Base-by-base conservation (phyloP, 2,329 filamentous ascomycete species). In the Tolypocladium sp. region DNA sequence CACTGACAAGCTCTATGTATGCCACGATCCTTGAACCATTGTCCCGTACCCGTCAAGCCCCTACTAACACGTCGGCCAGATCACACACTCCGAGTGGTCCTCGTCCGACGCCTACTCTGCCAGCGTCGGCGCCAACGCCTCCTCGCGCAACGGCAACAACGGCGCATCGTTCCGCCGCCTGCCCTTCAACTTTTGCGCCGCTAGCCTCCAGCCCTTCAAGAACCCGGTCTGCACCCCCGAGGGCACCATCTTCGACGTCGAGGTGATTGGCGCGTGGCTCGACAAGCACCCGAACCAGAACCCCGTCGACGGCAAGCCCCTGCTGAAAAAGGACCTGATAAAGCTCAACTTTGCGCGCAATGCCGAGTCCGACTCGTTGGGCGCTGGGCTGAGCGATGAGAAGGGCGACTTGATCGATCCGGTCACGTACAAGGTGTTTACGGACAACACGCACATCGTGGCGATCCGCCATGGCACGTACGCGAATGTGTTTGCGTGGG, bases 81-180 rank as follows among this genome's bases (percentile, higher is more conserved):
- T 99, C 70, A 99, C 94, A 58, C 95, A 99, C 77, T 95, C 91
- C 46, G 94, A 99, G 80, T 99, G 94, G 94, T 88, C 91, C 9
- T 96, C 92, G 7, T 86, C 88, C 55, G 92, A 97, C 74, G 87
- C 91, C 60, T 97, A 90, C 75, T 89, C 90, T 38, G 91, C 92
- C 65, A 92, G 87, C 71, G 87, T 83, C 35, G 89, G 89, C 66
- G 81, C 87, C 59, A 86, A 85, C 66, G 84, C 88, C 59, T 72
- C 82, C 70, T 74, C 81, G 73, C 72, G 81, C 55, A 75, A 75
- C 27, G 83, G 84, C 63, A 65, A 65, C 54, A 57, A 61, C 35
- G 66, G 61, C 57, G 82, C 84, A 55, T 82, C 83, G 42, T 97
- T 97, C 79, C 91, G 89, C 69, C 89, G 91, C 53, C 83, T 99